These are phyloP conservation scores for Chionographis japonica DNA, from an alignment of 106 monocot genomes.

Conservation along the genomic window DNA sequence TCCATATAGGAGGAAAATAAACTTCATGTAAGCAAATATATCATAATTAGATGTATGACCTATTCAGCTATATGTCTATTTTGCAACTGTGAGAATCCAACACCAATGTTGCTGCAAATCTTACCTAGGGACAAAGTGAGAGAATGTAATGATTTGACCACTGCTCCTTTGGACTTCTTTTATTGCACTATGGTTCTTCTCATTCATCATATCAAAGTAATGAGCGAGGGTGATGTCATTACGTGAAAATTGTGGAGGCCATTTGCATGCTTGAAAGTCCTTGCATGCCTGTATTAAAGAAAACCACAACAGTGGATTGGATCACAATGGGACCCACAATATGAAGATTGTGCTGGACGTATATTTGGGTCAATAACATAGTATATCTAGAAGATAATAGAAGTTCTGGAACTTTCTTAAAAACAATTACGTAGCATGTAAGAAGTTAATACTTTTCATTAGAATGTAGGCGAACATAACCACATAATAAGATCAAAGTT, in stretches of 20 bases:
- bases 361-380: too few species aligned
- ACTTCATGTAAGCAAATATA: too few species aligned
- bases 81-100: neutral
- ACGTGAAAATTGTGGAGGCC: conserved; percentile 37
- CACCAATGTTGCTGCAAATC: neutral
- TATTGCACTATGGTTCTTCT: conserved; percentile 23
- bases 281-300: conserved; percentile 54
- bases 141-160: conserved; percentile 59
- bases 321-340: too few species aligned
- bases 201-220: conserved; percentile 69
- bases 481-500: too few species aligned
- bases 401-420: too few species aligned
- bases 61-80: neutral
- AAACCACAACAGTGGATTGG: neutral
- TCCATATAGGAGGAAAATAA: too few species aligned
- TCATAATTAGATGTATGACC: too few species aligned
- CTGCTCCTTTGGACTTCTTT: conserved; percentile 33
- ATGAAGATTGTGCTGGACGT: too few species aligned
- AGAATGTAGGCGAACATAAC: too few species aligned
- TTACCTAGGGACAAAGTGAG: conserved; percentile 75
- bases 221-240: conserved; percentile 47
- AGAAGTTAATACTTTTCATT: too few species aligned
- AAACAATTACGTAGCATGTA: too few species aligned
- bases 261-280: conserved; percentile 79
- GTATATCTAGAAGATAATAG: too few species aligned